phyloP scores from a whole-genome alignment of 805 yeast genomes.

The Monosporozyma yasuniensis region DNA sequence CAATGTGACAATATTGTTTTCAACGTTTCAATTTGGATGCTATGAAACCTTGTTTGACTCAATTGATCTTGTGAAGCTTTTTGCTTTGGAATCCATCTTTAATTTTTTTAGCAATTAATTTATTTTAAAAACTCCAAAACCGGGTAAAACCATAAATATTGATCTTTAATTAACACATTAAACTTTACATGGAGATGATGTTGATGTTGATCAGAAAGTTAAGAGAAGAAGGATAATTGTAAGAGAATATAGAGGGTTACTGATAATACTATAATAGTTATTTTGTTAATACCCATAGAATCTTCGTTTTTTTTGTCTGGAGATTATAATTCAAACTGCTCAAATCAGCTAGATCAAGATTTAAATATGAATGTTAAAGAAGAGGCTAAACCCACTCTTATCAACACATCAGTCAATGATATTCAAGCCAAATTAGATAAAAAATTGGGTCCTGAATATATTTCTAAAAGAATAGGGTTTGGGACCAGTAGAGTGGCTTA shows the following conservation, averaged over 20 bases:
- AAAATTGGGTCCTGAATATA: constrained; percentile 67
- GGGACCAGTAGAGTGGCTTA: constrained; percentile 63
- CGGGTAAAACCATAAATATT: background rate
- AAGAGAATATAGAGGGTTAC: too few relatives aligned
- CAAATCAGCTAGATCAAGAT: background rate
- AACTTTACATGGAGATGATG: background rate
- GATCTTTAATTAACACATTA: background rate
- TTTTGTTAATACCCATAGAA: too few relatives aligned
- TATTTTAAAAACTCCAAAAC: background rate
- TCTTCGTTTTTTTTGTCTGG: too few relatives aligned
- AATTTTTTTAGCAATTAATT: background rate
- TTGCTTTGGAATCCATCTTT: background rate
- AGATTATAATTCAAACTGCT: too few relatives aligned
- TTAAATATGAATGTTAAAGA: background rate
- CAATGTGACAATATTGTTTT: background rate
- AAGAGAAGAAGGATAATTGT: too few relatives aligned
- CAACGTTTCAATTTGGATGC: background rate
- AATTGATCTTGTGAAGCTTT: background rate
- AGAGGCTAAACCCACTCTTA: background rate
- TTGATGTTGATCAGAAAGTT: background rate
- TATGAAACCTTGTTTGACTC: background rate
- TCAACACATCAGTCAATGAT: constrained; percentile 17
- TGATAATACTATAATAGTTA: too few relatives aligned
- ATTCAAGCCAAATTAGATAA: constrained; percentile 35
- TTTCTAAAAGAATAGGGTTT: constrained; percentile 67